A percentile compares a stretch with the other conserved stretches of the same genome.
Conservation (phyloP, 225 moss, liverwort and hornwort genomes). For the Physcomitrellopsis africana region DNA sequence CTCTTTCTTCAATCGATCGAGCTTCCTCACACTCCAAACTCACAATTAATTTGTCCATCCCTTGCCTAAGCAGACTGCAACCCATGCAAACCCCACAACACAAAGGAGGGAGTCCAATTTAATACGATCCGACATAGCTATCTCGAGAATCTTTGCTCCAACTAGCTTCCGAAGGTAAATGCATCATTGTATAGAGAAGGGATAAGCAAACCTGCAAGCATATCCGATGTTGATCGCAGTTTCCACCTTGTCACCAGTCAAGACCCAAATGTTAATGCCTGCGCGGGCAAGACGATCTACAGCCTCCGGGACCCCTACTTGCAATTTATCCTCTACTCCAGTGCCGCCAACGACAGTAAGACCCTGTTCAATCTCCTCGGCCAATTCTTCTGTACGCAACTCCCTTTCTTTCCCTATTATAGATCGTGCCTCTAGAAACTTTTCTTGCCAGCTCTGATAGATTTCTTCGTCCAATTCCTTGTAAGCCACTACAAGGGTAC, state of each 20-base stretch:
- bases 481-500: slow-evolving; percentile 86
- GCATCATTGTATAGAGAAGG: not conserved
- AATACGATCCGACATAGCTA: too few species aligned
- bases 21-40: slow-evolving; percentile 75
- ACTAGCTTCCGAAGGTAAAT: not conserved
- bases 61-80: slow-evolving; percentile 72
- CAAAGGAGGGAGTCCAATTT: too few species aligned
- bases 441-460: slow-evolving; percentile 55
- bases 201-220: slow-evolving; percentile 72
- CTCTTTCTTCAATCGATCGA: slow-evolving; percentile 70
- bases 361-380: slow-evolving; percentile 75
- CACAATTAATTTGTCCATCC: slow-evolving; percentile 87
- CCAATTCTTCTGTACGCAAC: slow-evolving; percentile 62
- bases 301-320: slow-evolving; percentile 86
- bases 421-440: slow-evolving; percentile 64
- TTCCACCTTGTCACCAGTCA: slow-evolving; percentile 97
- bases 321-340: slow-evolving; percentile 94
- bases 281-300: slow-evolving; percentile 85
- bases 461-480: slow-evolving; percentile 66
- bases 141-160: not conserved
- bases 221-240: slow-evolving; percentile 97
- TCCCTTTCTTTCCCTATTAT: slow-evolving; percentile 73
- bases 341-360: slow-evolving; percentile 83
- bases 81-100: slow-evolving; percentile 13
- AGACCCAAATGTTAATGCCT: slow-evolving; percentile 92